Evolutionary conservation across 257 asterid species (phyloP), one percentile per base, ranked within the genome.

Genomic region (Datura wrightii): DNA sequence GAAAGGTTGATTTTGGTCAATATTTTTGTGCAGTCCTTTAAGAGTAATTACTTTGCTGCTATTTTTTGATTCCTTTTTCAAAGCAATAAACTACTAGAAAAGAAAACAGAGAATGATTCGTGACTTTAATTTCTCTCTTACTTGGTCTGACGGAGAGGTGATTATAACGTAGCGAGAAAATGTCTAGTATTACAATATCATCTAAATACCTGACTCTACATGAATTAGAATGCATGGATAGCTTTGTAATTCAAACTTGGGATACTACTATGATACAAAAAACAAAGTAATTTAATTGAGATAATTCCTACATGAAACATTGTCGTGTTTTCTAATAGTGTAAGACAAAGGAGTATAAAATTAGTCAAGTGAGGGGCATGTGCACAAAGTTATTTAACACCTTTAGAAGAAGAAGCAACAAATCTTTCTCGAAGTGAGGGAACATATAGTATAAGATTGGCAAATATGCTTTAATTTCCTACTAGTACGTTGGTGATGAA

Each of bases 91-190:
- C 8, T 42, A 42, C 16, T 50, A 76, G 60, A 48, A 74, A 48
- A 74, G 7, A 1, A 74, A 34, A 24, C 24, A 11, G 60, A 48
- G 31, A 16, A 14, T 31, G 15, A 69, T 48, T 46, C 59, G 31
- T 8, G 31, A 24, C 31, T 24, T 24, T 24, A 24, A 24, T 50
- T 76, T 31, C 6, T 11, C 81, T 74, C 44, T 74, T 31, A 48
- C 44, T 76, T 76, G 81, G 81, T 76, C 62, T 24, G 62, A 7
- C 3, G 62, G 81, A 50, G 59, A 13, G 8, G 82, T 44, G 14
- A 76, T 41, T 11, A 15, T 62, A 24, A 62, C 69, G 10, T 62
- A 19, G 69, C 69, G 6, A 60, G 24, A 60, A 39, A 60, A 60
- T 60, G 69, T 19, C 39, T 8, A 60, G 69, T 24, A 24, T 24